These are phyloP conservation scores for Arthrocladium fulminans DNA, from an alignment of 2,329 filamentous ascomycete species.

Conservation along the genomic window DNA sequence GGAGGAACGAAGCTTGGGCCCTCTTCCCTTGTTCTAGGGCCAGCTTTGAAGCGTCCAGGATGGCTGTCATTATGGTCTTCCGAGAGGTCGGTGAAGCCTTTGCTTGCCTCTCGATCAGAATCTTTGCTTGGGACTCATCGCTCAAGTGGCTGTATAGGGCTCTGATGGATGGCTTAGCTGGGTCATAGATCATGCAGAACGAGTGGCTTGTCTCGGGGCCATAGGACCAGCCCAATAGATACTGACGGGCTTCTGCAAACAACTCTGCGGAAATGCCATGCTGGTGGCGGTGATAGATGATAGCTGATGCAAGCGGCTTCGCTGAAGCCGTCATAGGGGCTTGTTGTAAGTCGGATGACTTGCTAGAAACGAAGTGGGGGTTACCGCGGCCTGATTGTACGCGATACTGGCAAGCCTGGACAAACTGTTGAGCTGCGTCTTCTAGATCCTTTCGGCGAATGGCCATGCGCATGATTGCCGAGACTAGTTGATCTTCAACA, in stretches of 20 bases:
- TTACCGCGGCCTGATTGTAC: background rate
- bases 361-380: background rate
- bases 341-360: background rate
- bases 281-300: constrained; percentile 22
- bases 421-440: constrained; percentile 19
- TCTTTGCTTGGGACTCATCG: constrained; percentile 20
- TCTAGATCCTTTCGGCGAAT: constrained; percentile 12
- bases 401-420: constrained; percentile 17
- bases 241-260: constrained; percentile 29
- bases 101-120: constrained; percentile 18
- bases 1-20: constrained; percentile 13
- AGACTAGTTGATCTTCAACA: constrained; percentile 18
- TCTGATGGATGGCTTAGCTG: constrained; percentile 27
- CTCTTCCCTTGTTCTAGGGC: constrained; percentile 26
- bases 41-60: constrained; percentile 32
- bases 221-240: constrained; percentile 22
- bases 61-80: constrained; percentile 27
- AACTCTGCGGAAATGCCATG: constrained; percentile 24
- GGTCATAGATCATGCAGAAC: constrained; percentile 31
- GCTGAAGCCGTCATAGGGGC: background rate
- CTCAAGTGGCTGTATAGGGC: constrained; percentile 10
- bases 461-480: constrained; percentile 17
- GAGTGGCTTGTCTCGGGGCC: constrained; percentile 20
- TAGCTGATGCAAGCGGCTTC: constrained; percentile 24
- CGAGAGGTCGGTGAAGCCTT: constrained; percentile 20